These are phyloP conservation scores for Didymella sp. DNA, from an alignment of 2,329 filamentous ascomycete species.

Conservation along the genomic window DNA sequence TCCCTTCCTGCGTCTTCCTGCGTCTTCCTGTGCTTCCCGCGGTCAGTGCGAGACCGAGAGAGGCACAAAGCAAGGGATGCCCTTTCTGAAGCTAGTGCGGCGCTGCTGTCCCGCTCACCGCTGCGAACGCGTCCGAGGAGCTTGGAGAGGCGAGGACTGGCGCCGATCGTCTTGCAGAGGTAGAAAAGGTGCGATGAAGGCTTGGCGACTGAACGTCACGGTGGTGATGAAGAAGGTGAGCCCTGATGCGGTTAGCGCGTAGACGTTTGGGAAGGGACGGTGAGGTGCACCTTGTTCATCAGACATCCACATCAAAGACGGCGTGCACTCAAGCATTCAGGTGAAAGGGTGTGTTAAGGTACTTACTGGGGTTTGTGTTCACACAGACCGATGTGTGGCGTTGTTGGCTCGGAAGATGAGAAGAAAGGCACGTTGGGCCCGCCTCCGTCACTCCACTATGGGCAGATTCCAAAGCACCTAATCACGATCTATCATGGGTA, in stretches of 20 bases:
- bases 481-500: too few species aligned
- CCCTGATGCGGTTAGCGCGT: background rate
- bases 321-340: background rate
- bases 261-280: background rate
- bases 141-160: background rate
- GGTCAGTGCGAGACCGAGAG: background rate
- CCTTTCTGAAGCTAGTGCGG: background rate
- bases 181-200: too few species aligned
- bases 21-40: background rate
- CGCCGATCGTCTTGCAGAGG: too few species aligned
- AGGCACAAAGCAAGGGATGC: slow-evolving; percentile 6
- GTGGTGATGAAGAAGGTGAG: slow-evolving; percentile 1
- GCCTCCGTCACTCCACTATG: background rate
- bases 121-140: background rate
- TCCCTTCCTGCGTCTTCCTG: background rate
- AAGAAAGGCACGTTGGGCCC: background rate
- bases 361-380: too few species aligned
- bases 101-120: background rate
- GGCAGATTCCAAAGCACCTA: background rate
- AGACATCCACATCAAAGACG: background rate
- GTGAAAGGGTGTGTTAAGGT: too few species aligned
- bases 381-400: background rate
- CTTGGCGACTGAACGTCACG: too few species aligned
- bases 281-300: background rate
- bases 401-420: background rate